phyloP scores from a whole-genome alignment of 2,329 filamentous ascomycete genomes.

The Cercospora zeae-maydis region DNA sequence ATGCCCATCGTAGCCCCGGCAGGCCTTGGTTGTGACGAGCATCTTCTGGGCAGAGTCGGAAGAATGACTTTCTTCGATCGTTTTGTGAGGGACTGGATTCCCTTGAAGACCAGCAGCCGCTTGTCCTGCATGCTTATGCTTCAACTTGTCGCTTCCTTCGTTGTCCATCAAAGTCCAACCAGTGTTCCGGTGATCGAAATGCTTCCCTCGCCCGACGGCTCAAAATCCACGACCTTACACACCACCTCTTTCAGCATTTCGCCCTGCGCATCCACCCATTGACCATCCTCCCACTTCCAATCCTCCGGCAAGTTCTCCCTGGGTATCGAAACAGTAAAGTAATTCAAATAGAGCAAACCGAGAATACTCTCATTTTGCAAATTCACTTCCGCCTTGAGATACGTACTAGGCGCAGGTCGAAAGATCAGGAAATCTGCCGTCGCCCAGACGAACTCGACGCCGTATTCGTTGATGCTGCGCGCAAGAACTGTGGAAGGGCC shows the following conservation, averaged over 20 bases:
- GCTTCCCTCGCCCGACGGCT: constrained; percentile 52
- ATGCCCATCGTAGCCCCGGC: no score
- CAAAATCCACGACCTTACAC: constrained; percentile 81
- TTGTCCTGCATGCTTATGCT: neutral
- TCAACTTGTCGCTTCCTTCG: neutral
- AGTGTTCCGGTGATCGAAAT: constrained; percentile 23
- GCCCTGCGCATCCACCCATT: constrained; percentile 70
- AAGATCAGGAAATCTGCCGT: constrained; percentile 85
- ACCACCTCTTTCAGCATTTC: constrained; percentile 64
- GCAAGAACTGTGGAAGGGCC: constrained; percentile 37
- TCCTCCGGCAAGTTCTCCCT: constrained; percentile 67
- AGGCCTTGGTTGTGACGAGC: no score
- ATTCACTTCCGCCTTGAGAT: constrained; percentile 77
- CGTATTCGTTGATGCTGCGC: constrained; percentile 69
- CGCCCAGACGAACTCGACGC: constrained; percentile 80
- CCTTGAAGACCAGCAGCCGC: neutral
- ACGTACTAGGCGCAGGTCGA: constrained; percentile 67
- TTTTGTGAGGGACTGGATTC: neutral
- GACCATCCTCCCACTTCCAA: constrained; percentile 70
- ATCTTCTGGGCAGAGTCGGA: no score
- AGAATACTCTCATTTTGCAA: constrained; percentile 86
- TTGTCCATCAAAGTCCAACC: constrained; percentile 10
- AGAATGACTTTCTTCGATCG: neutral
- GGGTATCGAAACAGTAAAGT: constrained; percentile 88
- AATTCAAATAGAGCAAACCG: constrained; percentile 82